Percentiles rank a stretch among this genome's conserved stretches.
Conservation (phyloP, 148 eudicot species). For the Camellia sinensis region DNA sequence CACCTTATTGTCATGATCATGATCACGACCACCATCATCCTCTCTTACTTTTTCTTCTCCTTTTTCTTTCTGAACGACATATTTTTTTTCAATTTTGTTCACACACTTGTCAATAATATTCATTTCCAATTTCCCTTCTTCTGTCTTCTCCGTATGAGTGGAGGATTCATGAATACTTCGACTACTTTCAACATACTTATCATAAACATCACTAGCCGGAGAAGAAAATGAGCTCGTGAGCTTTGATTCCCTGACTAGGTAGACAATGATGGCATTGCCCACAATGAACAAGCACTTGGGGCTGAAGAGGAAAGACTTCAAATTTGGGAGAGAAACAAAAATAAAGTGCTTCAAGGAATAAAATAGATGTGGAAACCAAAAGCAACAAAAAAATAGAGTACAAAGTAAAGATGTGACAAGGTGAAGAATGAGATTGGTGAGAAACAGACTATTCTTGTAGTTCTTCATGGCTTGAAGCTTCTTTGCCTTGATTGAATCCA, state of each 20-base stretch:
- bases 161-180: neutral
- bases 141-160: neutral
- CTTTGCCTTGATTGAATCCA: slow-evolving; percentile 12
- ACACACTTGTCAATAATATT: neutral
- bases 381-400: neutral
- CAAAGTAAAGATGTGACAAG: slow-evolving; percentile 6
- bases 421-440: slow-evolving; percentile 7
- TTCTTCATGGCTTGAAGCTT: slow-evolving; percentile 5
- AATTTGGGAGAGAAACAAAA: slow-evolving; percentile 1
- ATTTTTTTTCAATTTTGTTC: neutral
- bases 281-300: slow-evolving; percentile 21
- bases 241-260: slow-evolving; percentile 11
- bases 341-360: neutral
- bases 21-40: too few species aligned
- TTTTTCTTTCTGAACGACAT: neutral
- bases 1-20: too few species aligned
- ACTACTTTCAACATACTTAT: neutral
- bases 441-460: neutral
- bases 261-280: slow-evolving; percentile 10
- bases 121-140: neutral
- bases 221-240: neutral
- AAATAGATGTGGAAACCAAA: neutral
- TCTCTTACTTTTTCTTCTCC: neutral
- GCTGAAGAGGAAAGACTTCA: neutral
- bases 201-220: neutral